A percentile compares a stretch with the other conserved stretches of the same genome.
These are phyloP conservation scores for Saccharomyces hybrid DNA, from an alignment of 1,139 yeast species.

Conservation along the genomic window DNA sequence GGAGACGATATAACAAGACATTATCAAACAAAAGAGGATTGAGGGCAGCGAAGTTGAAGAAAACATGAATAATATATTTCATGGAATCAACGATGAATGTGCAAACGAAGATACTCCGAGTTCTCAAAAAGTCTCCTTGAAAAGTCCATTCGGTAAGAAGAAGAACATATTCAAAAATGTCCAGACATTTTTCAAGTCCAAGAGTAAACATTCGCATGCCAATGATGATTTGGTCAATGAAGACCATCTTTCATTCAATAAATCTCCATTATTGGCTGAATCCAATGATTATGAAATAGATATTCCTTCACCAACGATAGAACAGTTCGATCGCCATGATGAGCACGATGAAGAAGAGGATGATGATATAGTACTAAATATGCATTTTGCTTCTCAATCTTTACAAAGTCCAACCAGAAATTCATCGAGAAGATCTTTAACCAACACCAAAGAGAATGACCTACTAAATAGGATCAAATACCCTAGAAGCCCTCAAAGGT, in stretches of 20 bases:
- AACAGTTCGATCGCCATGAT: neutral
- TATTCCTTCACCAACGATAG: neutral
- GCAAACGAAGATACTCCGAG: constrained; percentile 1
- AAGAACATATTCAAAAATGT: constrained; percentile 5
- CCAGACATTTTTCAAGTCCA: neutral
- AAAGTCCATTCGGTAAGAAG: constrained; percentile 4
- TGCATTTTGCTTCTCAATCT: constrained; percentile 1
- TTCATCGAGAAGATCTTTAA: neutral
- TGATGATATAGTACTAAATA: neutral
- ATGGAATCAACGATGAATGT: neutral
- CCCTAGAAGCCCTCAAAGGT: neutral
- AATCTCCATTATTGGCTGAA: neutral
- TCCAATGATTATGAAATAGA: neutral
- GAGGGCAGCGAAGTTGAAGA: neutral
- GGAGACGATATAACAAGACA: neutral
- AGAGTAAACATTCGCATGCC: neutral
- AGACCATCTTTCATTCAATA: neutral
- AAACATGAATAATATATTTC: neutral
- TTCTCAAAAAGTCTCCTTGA: neutral
- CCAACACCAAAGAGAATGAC: neutral
- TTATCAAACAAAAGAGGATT: neutral
- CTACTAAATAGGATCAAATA: neutral
- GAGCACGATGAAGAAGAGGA: neutral
- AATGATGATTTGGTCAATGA: neutral
- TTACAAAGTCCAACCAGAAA: neutral